Conservation (phyloP, 1,139 yeast genomes). For the Diutina ranongensis region DNA sequence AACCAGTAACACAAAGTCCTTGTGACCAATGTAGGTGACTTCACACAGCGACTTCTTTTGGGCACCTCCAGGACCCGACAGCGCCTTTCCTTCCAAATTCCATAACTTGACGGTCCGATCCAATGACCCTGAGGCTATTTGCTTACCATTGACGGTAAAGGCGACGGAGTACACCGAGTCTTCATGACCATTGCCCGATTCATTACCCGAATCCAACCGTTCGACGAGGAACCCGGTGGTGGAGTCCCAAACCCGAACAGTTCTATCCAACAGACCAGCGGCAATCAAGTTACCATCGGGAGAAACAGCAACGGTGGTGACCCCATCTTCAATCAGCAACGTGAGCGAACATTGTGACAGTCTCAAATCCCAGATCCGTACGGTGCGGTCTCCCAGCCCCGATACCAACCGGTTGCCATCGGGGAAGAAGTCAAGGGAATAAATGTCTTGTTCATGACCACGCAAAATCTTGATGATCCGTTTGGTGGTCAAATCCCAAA, state of each 20-base stretch:
- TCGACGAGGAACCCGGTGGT: conserved; percentile 88
- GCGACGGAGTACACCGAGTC: conserved; percentile 95
- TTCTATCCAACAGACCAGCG: conserved; percentile 92
- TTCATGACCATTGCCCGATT: conserved; percentile 85
- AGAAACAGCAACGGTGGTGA: conserved; percentile 93
- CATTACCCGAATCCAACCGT: conserved; percentile 82
- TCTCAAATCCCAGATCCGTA: conserved; percentile 92
- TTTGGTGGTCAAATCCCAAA: conserved; percentile 89
- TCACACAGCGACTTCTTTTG: conserved; percentile 57
- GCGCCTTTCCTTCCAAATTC: conserved; percentile 64
- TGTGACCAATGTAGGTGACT: conserved; percentile 91
- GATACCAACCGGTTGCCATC: conserved; percentile 91
- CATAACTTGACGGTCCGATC: conserved; percentile 95
- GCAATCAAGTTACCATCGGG: conserved; percentile 93
- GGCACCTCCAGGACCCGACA: conserved; percentile 30
- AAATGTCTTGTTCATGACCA: conserved; percentile 97
- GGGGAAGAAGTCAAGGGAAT: conserved; percentile 91
- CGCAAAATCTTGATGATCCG: conserved; percentile 78
- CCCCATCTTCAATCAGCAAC: conserved; percentile 91
- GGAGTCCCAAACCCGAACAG: conserved; percentile 96
- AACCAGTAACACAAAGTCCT: conserved; percentile 89
- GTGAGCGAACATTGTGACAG: conserved; percentile 87
- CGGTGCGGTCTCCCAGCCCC: conserved; percentile 95
- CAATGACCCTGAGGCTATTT: conserved; percentile 87
- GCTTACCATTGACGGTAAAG: conserved; percentile 84